Base-by-base conservation (phyloP, 2,329 filamentous ascomycete genomes). In the Nigrospora sphaerica region DNA sequence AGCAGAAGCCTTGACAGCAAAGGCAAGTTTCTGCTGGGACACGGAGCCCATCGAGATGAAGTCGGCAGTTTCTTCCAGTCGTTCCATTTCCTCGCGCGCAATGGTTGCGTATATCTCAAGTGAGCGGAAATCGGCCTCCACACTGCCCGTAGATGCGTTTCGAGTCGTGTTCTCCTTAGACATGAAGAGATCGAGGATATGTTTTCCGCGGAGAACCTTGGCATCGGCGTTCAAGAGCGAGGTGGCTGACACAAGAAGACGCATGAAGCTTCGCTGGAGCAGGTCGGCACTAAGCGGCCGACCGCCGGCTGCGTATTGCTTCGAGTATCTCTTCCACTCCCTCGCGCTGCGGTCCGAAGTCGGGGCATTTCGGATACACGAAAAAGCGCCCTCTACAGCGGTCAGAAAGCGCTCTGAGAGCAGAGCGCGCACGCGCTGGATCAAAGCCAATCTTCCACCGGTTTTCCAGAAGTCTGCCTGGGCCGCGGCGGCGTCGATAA, bases 241-340 rank as follows among this genome's bases (percentile, higher is more conserved):
- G 2, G 88, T 88, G 45, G 81, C 85, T 2, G 89, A 81, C 32
- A 90, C 84, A 12, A 96, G 74, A 32, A 97, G 78, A 64, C 82
- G 84, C 75, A 95, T 89, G 62, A 95, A 95, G 52, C 85, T 90
- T 58, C 88, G 82, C 62, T 95, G 90, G 18, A 98, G 68, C 6
- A 97, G 76, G 85, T 96, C 93, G 12, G 91, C 89, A 11, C 93
- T 90, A 38, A 98, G 70, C 1, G 95, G 92, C 17, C 88, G 80
- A 11, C 87, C 87, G 48, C 81, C 77, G 14, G 83, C 78, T 28
- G 88, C 82, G 67, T 97, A 98, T 50, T 91, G 86, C 39, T 85
- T 86, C 47, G 88, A 71, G 65, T 88, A 89, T 52, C 85, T 82
- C 67, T 87, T 95, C 93, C 93, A 98, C 54, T 95, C 87, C 58